Evolutionary conservation across 1,284 basidiomycete species (phyloP), one percentile per base, ranked within the genome.

Genomic region (Ceratobasidium sp.): DNA sequence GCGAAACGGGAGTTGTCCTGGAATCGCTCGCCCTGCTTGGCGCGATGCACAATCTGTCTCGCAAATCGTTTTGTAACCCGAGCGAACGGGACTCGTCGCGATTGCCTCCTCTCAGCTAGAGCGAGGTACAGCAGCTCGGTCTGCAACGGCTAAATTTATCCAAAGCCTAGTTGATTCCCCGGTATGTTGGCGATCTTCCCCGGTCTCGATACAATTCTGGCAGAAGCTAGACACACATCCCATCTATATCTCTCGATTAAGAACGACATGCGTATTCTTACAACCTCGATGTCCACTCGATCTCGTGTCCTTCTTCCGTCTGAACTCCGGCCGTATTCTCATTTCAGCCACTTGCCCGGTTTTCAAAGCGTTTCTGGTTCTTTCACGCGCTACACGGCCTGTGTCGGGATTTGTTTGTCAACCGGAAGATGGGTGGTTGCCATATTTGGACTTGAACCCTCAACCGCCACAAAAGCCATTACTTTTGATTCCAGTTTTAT

Each of bases 361-460:
- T 63, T 45, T n/a, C 61, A 37, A 39, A 26, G 5, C 58, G 13
- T 61, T 17, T 23, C 2, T 15, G 17, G n/a, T 33, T 10, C 31
- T 37, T 20, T 35, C 28, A 3, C 33, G 11, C 42, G 13, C 3
- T 37, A 26, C 35, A 3, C 31, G 28, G 8, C 13, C 61, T 20
- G 61, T 35, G 61, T 63, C 61, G 61, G 61, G n/a, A 28, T 63
- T 63, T 63, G 61, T 63, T 63, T 63, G 42, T 45, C 13, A 39
- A 63, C 61, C 39, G 37, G 61, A 63, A 63, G 61, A 35, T 63
- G n/a, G 13, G 45, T 33, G 45, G 17, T 8, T 6, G 13, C 61
- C 61, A 42, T 13, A 63, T 63, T 37, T 63, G 61, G 61, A 42
- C n/a, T 42, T 15, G 33, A 35, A 13, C 28, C 35, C 35, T 35